Conservation (phyloP, 2,329 filamentous ascomycete genomes). For the Exophiala oligosperma region DNA sequence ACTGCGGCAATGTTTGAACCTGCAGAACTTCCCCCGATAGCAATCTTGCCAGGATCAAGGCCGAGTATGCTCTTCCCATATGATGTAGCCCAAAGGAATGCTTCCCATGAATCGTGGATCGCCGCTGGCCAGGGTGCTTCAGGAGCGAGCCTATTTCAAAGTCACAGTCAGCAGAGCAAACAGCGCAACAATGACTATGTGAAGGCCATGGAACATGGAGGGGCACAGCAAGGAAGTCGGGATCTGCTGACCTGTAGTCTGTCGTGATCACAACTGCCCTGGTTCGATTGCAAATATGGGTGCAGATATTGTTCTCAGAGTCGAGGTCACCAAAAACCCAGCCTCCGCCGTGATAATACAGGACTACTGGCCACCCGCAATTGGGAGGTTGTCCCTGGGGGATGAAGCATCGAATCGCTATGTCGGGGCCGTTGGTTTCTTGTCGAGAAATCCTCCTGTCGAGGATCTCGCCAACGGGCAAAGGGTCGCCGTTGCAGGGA, state of each 20-base stretch:
- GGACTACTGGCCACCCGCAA: slow-evolving; percentile 55
- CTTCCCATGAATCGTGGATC: slow-evolving; percentile 59
- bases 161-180: slow-evolving; percentile 7
- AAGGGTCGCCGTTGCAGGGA: slow-evolving; percentile 51
- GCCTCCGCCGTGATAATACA: slow-evolving; percentile 60
- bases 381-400: slow-evolving; percentile 40
- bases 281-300: slow-evolving; percentile 52
- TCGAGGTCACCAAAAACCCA: slow-evolving; percentile 60
- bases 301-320: slow-evolving; percentile 58
- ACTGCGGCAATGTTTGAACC: slow-evolving; percentile 55
- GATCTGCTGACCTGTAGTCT: slow-evolving; percentile 25
- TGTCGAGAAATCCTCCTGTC: slow-evolving; percentile 42
- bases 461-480: slow-evolving; percentile 49
- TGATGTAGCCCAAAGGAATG: slow-evolving; percentile 48
- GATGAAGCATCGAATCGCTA: slow-evolving; percentile 54
- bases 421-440: slow-evolving; percentile 49
- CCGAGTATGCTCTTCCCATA: slow-evolving; percentile 33
- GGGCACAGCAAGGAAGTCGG: neutral
- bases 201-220: neutral
- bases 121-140: slow-evolving; percentile 59
- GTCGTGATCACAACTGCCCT: slow-evolving; percentile 37
- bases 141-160: slow-evolving; percentile 51
- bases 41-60: slow-evolving; percentile 45
- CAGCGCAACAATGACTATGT: neutral
- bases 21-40: slow-evolving; percentile 53